Evolutionary conservation across 2,329 filamentous ascomycete species (phyloP), one percentile per base, ranked within the genome.

Genomic region (Cadophora gregata): DNA sequence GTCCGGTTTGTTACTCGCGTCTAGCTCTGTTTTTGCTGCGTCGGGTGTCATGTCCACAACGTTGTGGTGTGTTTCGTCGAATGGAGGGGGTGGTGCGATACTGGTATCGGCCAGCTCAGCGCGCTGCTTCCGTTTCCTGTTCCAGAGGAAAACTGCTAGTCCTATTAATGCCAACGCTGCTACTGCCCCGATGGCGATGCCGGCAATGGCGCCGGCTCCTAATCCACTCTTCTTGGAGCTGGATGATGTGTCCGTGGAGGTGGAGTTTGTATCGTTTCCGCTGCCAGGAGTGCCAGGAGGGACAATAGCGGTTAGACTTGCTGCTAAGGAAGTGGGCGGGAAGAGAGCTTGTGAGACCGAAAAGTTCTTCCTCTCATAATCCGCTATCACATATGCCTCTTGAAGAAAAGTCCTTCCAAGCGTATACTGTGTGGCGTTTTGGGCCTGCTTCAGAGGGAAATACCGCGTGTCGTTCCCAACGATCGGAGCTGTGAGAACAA

Each of bases 331-430:
- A 8, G 38, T 62, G 14, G 55, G 55, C 9, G 55, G 55, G 33
- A 51, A 62, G 16, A 53, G 12, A 19, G 48, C 50, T 50, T 69
- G 67, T 3, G 75, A 76, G 29, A 79, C 65, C 2, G 77, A 77
- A 62, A 79, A 80, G 42, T 75, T 77, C 25, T 74, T 72, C 9
- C 77, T 71, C 62, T 79, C 77, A 65, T 78, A 79, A 65, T 80
- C 77, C 12, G 78, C 78, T 31, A 72, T 73, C 29, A 79, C 62
- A 67, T 80, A 79, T 19, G 76, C 76, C 71, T 81, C 79, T 71
- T 81, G 79, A 14, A 81, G 69, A 64, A 81, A 80, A 6, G 73
- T 73, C 56, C 79, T 74, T 6, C 79, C 78, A 50, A 80, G 72
- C 3, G 77, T 79, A 69, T 77, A 79, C 65, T 79, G 76, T 27